Evolutionary conservation across 2,329 filamentous ascomycete species (phyloP).

Genomic region (Torrubiella hemipterigena): DNA sequence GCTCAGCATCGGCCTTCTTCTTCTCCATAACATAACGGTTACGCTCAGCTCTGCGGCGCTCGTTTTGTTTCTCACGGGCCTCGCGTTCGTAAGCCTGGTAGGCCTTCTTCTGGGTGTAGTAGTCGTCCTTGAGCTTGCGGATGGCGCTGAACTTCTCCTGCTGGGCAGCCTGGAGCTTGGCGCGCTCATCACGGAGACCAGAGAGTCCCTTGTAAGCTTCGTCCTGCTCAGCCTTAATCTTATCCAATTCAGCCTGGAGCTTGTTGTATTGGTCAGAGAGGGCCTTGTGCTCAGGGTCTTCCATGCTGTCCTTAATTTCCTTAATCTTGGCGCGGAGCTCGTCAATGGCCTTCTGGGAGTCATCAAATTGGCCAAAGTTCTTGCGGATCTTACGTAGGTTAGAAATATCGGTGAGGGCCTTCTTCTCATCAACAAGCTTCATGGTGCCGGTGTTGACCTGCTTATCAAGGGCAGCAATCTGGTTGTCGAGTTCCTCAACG

Average conservation of each 20-base stretch:
- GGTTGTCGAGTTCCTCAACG: slow-evolving; percentile 72
- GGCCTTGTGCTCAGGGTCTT: slow-evolving; percentile 84
- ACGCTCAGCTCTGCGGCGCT: slow-evolving; percentile 72
- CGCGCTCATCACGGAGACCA: slow-evolving; percentile 71
- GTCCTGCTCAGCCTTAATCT: slow-evolving; percentile 86
- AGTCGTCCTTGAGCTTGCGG: slow-evolving; percentile 80
- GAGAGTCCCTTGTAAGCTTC: slow-evolving; percentile 82
- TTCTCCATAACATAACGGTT: slow-evolving; percentile 59
- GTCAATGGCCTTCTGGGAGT: slow-evolving; percentile 79
- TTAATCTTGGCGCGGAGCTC: slow-evolving; percentile 79
- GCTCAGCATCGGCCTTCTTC: slow-evolving; percentile 64
- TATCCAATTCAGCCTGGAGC: slow-evolving; percentile 78
- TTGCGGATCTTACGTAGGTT: slow-evolving; percentile 81
- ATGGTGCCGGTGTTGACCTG: slow-evolving; percentile 82
- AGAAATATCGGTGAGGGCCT: slow-evolving; percentile 73
- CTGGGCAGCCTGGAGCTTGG: slow-evolving; percentile 72
- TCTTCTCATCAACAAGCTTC: slow-evolving; percentile 96
- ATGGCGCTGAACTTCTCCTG: slow-evolving; percentile 75
- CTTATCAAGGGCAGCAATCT: slow-evolving; percentile 71
- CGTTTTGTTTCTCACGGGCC: slow-evolving; percentile 60
- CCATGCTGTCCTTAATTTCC: slow-evolving; percentile 75
- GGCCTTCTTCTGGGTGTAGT: slow-evolving; percentile 74
- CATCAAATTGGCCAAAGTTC: slow-evolving; percentile 76
- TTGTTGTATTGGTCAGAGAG: slow-evolving; percentile 76
- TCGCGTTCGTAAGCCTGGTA: slow-evolving; percentile 75